Conservation (phyloP, 2,329 filamentous ascomycete genomes). For the Paraphoma chrysanthemicola region DNA sequence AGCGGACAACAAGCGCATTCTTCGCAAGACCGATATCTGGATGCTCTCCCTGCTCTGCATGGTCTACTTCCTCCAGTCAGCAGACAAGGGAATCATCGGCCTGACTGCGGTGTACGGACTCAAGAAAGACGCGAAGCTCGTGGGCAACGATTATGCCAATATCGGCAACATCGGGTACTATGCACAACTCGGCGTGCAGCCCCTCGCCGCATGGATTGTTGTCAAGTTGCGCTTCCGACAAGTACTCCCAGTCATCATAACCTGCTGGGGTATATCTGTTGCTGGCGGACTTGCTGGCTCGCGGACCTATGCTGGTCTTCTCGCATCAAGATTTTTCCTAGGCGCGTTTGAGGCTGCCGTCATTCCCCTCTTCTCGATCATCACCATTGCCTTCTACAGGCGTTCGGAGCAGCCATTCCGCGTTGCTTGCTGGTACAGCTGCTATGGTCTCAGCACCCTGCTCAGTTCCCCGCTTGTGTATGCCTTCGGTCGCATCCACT, state of each 20-base stretch:
- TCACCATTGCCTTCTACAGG: conserved; percentile 32
- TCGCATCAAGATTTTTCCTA: conserved; percentile 29
- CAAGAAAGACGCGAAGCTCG: conserved; percentile 45
- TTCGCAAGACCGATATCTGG: conserved; percentile 28
- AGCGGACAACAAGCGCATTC: conserved; percentile 28
- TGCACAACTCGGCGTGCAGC: conserved; percentile 60
- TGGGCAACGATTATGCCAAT: conserved; percentile 56
- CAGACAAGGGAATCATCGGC: conserved; percentile 58
- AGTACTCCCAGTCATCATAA: conserved; percentile 28
- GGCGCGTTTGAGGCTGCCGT: conserved; percentile 37
- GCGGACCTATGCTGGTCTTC: conserved; percentile 23
- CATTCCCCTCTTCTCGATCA: conserved; percentile 32
- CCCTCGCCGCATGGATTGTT: conserved; percentile 58
- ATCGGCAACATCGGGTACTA: conserved; percentile 58
- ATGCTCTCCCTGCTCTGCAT: conserved; percentile 32
- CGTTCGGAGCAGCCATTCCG: conserved; percentile 30
- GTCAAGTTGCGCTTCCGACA: conserved; percentile 50
- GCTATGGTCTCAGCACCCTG: conserved; percentile 67
- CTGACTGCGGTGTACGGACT: conserved; percentile 63
- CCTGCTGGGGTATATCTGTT: conserved; percentile 58
- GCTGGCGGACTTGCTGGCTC: conserved; percentile 31
- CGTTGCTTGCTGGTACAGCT: conserved; percentile 67
- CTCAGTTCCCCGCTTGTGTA: conserved; percentile 68
- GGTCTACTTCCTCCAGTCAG: conserved; percentile 33
- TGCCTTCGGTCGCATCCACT: conserved; percentile 63